Percentiles rank a stretch among this genome's conserved stretches.
Conservation (phyloP, 1,139 yeast species). For the Hyphopichia buzzinii region DNA sequence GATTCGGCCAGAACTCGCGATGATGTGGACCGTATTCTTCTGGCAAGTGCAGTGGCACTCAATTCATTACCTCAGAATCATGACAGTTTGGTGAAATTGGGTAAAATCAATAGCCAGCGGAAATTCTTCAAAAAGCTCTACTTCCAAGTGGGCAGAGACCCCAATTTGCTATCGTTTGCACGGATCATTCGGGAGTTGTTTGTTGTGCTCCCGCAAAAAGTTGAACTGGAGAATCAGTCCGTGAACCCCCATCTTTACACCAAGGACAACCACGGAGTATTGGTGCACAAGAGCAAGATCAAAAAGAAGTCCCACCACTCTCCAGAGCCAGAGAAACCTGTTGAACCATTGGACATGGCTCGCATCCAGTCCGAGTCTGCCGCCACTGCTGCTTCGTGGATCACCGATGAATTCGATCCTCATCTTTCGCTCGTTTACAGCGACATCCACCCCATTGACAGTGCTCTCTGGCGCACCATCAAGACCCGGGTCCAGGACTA, state of each 20-base stretch:
- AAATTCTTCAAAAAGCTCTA: conserved; percentile 62
- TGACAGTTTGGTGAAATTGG: conserved; percentile 36
- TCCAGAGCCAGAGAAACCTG: conserved; percentile 6
- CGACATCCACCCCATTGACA: conserved; percentile 63
- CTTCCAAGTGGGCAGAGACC: conserved; percentile 52
- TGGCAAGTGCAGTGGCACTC: conserved; percentile 67
- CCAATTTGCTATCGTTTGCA: conserved; percentile 64
- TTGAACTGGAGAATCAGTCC: conserved; percentile 34
- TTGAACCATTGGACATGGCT: conserved; percentile 25
- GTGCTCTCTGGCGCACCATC: conserved; percentile 65
- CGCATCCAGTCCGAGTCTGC: conserved; percentile 30
- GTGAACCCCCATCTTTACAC: conserved; percentile 43
- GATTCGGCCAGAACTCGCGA: conserved; percentile 41
- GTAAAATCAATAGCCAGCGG: conserved; percentile 39
- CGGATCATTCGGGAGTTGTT: conserved; percentile 68
- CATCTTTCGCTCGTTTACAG: conserved; percentile 75
- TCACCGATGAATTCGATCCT: conserved; percentile 58
- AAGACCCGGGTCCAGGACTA: conserved; percentile 70
- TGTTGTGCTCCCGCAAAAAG: conserved; percentile 44
- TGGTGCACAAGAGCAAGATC: conserved; percentile 24
- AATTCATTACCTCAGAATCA: conserved; percentile 42
- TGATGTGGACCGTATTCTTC: conserved; percentile 60
- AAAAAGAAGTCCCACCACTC: conserved; percentile 16
- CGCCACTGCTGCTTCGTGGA: conserved; percentile 53
- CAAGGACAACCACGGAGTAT: conserved; percentile 32